Conservation (phyloP, 2,329 filamentous ascomycete genomes). For the Trichophyton mentagrophytes region DNA sequence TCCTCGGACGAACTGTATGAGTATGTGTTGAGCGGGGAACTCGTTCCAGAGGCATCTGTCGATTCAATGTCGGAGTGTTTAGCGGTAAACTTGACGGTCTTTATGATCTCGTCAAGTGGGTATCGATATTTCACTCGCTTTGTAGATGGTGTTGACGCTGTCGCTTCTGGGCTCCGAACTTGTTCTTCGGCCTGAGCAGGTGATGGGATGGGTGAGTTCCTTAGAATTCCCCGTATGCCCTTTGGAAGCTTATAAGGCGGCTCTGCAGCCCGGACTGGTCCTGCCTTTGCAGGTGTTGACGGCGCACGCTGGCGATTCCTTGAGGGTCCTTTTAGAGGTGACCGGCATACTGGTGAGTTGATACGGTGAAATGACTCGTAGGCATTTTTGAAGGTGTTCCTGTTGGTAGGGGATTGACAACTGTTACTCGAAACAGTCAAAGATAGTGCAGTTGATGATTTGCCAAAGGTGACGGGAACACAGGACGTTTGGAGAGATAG, state of each 20-base stretch:
- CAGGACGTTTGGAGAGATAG: slow-evolving; percentile 47
- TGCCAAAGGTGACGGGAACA: slow-evolving; percentile 40
- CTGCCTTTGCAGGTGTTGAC: neutral
- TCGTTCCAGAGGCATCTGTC: slow-evolving; percentile 8
- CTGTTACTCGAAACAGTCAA: slow-evolving; percentile 39
- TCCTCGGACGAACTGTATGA: slow-evolving; percentile 14
- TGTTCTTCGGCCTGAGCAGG: slow-evolving; percentile 14
- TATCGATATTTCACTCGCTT: slow-evolving; percentile 47
- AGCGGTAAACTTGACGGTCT: slow-evolving; percentile 42
- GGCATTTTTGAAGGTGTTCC: slow-evolving; percentile 51
- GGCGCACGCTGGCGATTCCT: slow-evolving; percentile 3
- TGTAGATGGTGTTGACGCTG: slow-evolving; percentile 39
- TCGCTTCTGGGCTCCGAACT: slow-evolving; percentile 19
- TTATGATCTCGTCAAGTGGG: slow-evolving; percentile 47
- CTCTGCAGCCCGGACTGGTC: slow-evolving; percentile 3
- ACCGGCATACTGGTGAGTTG: slow-evolving; percentile 21
- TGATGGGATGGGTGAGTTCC: slow-evolving; percentile 29
- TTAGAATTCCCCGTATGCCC: slow-evolving; percentile 35
- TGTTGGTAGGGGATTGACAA: slow-evolving; percentile 44
- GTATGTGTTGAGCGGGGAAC: slow-evolving; percentile 17
- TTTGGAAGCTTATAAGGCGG: slow-evolving; percentile 32
- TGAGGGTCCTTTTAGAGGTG: slow-evolving; percentile 16
- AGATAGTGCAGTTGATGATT: slow-evolving; percentile 40
- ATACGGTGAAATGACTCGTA: slow-evolving; percentile 34
- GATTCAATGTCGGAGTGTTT: slow-evolving; percentile 42